Evolutionary conservation across 139 green algal genomes (phyloP).

Genomic region (Zygnema cylindricum): DNA sequence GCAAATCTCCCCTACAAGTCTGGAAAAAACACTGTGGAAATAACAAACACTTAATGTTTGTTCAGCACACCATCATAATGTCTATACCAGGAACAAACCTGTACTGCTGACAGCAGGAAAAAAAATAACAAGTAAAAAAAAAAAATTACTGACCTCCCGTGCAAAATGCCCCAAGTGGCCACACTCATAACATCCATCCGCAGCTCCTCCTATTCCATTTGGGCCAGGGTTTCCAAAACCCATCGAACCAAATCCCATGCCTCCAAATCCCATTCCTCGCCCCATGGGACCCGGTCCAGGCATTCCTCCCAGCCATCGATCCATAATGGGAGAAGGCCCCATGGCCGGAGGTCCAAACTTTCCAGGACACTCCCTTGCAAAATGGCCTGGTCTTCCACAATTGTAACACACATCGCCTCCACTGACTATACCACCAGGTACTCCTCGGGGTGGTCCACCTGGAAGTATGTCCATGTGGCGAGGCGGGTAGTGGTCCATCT

Average conservation of each 20-base stretch:
- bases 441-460: neutral
- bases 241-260: neutral
- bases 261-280: neutral
- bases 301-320: slow-evolving; percentile 48
- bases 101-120: too few species aligned
- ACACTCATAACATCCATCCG: slow-evolving; percentile 52
- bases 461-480: neutral
- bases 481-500: neutral
- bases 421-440: neutral
- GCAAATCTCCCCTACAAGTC: too few species aligned
- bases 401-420: slow-evolving; percentile 47
- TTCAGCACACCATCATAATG: too few species aligned
- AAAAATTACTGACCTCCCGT: slow-evolving; percentile 26
- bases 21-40: too few species aligned
- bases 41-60: too few species aligned
- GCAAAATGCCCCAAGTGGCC: slow-evolving; percentile 44
- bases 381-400: slow-evolving; percentile 43
- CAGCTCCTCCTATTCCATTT: neutral
- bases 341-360: slow-evolving; percentile 18
- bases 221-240: slow-evolving; percentile 22
- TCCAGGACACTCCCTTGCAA: slow-evolving; percentile 43
- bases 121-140: too few species aligned
- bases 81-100: too few species aligned
- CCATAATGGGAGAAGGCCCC: slow-evolving; percentile 26
- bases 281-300: neutral